Evolutionary conservation across 306 rosid genomes (phyloP).

Genomic region (Acacia melanoxylon): DNA sequence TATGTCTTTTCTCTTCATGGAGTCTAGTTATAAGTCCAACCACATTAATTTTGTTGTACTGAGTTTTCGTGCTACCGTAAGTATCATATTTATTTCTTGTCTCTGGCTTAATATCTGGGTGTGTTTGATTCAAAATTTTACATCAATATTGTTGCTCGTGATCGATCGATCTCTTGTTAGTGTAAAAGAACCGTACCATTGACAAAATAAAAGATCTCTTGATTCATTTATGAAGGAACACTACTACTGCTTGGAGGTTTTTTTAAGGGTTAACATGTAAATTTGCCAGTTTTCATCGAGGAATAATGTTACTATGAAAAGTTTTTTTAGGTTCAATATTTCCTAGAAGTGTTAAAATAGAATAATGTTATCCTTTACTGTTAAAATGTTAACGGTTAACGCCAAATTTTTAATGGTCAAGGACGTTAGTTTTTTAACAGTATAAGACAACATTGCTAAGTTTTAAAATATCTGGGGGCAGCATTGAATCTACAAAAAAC

Average conservation of each 20-base stretch:
- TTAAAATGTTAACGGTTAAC: no score
- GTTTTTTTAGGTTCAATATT: no score
- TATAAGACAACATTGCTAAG: no score
- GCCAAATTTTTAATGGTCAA: no score
- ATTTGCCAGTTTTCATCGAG: fast-evolving
- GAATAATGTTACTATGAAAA: no score
- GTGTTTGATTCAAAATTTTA: neutral
- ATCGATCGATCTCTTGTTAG: neutral
- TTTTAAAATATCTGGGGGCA: no score
- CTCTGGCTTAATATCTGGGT: neutral
- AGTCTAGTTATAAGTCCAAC: neutral
- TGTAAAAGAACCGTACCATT: neutral
- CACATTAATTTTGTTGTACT: neutral
- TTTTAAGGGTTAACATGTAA: no score
- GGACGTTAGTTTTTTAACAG: no score
- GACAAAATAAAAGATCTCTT: neutral
- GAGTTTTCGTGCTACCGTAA: neutral
- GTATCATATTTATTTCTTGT: neutral
- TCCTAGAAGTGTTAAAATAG: no score
- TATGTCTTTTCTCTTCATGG: neutral
- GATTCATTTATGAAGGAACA: neutral
- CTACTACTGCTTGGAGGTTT: no score
- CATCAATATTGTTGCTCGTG: neutral
- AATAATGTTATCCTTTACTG: no score
- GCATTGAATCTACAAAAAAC: no score